Conservation (phyloP, 768 basidiomycete genomes). For the Mycena maculata region DNA sequence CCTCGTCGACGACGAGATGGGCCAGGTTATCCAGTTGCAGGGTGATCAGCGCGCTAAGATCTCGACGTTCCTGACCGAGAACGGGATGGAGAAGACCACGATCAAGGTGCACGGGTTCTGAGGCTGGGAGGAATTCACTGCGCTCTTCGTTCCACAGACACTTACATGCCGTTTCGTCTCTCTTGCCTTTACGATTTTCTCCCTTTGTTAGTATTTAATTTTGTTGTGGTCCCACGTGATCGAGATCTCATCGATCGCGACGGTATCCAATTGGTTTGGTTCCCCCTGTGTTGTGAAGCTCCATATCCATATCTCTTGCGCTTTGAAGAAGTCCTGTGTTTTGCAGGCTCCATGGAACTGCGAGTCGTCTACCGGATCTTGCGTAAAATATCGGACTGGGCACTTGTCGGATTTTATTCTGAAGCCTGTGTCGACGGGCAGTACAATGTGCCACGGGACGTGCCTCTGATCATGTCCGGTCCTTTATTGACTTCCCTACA, state of each 20-base stretch:
- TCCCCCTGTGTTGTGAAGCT: too few relatives aligned
- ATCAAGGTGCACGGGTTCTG: slow-evolving; percentile 94
- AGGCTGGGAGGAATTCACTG: slow-evolving; percentile 35
- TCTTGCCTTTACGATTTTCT: slow-evolving; percentile 34
- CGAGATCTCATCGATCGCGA: slow-evolving; percentile 1
- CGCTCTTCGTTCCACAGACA: slow-evolving; percentile 7
- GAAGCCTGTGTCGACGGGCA: slow-evolving; percentile 62
- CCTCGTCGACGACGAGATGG: slow-evolving; percentile 94
- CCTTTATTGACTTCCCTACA: not conserved
- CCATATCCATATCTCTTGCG: too few relatives aligned
- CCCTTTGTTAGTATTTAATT: slow-evolving; percentile 32
- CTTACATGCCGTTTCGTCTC: slow-evolving; percentile 22
- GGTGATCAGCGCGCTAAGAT: slow-evolving; percentile 97
- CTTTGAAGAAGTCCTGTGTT: not conserved
- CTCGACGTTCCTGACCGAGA: slow-evolving; percentile 84
- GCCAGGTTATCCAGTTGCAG: slow-evolving; percentile 97
- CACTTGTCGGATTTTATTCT: slow-evolving; percentile 69
- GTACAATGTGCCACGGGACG: slow-evolving; percentile 66
- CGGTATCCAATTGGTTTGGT: too few relatives aligned
- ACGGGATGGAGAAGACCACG: slow-evolving; percentile 79
- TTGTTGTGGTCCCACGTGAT: not conserved
- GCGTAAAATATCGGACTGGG: slow-evolving; percentile 71
- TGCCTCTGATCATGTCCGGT: slow-evolving; percentile 67
- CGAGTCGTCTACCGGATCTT: slow-evolving; percentile 69
- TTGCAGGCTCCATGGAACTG: slow-evolving; percentile 53